phyloP scores from a whole-genome alignment of 2,329 filamentous ascomycete genomes.

The Daldinia eschscholtzii region DNA sequence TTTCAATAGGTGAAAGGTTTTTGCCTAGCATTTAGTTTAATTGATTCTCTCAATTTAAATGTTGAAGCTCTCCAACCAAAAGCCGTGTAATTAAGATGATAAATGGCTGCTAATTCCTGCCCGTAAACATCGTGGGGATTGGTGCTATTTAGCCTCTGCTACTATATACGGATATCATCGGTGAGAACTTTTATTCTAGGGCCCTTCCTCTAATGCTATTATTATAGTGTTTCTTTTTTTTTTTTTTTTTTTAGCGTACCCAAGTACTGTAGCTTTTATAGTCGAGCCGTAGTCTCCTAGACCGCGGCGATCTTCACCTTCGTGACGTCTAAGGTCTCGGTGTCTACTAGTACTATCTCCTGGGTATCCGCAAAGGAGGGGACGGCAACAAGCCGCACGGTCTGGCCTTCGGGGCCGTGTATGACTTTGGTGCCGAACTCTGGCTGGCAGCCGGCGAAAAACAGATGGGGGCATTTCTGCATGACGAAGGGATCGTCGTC shows the following conservation, averaged over 20 bases:
- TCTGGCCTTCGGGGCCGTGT: constrained; percentile 74
- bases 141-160: not conserved
- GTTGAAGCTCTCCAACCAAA: not conserved
- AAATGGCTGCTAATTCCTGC: not conserved
- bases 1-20: not conserved
- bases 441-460: constrained; percentile 88
- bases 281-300: constrained; percentile 16
- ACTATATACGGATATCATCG: not conserved
- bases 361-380: constrained; percentile 84
- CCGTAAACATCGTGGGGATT: not conserved
- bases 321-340: constrained; percentile 85
- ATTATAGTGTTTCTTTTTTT: not conserved
- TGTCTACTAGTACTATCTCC: constrained; percentile 85
- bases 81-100: not conserved
- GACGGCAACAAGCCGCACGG: constrained; percentile 82
- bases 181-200: not conserved
- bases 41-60: not conserved
- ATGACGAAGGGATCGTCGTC: constrained; percentile 93
- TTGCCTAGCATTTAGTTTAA: not conserved
- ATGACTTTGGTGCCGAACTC: constrained; percentile 80
- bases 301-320: constrained; percentile 67
- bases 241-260: not conserved
- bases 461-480: constrained; percentile 87
- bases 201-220: not conserved
- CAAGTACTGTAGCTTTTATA: not conserved